Evolutionary conservation across 2,329 filamentous ascomycete species (phyloP), one percentile per base, ranked within the genome.

Genomic region (Rhinocladiella mackenziei): DNA sequence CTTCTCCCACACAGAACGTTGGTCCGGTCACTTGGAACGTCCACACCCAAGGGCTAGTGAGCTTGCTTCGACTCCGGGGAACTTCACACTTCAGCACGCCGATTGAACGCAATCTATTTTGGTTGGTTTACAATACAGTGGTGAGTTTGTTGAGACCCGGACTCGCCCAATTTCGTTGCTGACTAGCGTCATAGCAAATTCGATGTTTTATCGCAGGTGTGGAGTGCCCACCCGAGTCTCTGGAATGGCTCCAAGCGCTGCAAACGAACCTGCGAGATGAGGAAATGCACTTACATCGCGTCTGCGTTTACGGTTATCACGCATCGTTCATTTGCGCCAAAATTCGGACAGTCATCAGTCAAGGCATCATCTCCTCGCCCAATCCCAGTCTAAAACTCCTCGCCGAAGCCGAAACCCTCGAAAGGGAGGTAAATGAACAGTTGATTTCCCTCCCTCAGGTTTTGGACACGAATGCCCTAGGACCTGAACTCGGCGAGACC

Each of bases 41-140:
- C 4, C 51, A 54, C 26, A 51, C 48, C 6, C 34, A 51, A 18
- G 51, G 51, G 8, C 20, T 54, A 22, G 23, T 45, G 8, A 41
- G 35, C 7, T 37, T 54, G 26, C 43, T 54, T n/a, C 42, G 39
- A 26, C 28, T 54, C 4, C 22, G 51, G 15, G 45, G 45, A 13
- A 43, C 39, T 6, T 23, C 25, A n/a, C 41, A 43, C 13, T 43
- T 54, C 22, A 14, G 31, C 1, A 38, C 31, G 9, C 15, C 37
- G 3, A 17, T 29, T 14, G 30, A 23, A 13, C 42, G 51, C 9
- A 43, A 40, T 23, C 14, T 54, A 15, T 54, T 54, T 25, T 54
- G 45, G 42, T 11, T 54, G n/a, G 17, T 47, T 5, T 43, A 43
- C n/a, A 42, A 26, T 15, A 31, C 48, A 4, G 39, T 49, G 10